A percentile compares a stretch with the other conserved stretches of the same genome.
phyloP scores from a whole-genome alignment of 805 yeast species.

The Saccharomycopsis microspora region DNA sequence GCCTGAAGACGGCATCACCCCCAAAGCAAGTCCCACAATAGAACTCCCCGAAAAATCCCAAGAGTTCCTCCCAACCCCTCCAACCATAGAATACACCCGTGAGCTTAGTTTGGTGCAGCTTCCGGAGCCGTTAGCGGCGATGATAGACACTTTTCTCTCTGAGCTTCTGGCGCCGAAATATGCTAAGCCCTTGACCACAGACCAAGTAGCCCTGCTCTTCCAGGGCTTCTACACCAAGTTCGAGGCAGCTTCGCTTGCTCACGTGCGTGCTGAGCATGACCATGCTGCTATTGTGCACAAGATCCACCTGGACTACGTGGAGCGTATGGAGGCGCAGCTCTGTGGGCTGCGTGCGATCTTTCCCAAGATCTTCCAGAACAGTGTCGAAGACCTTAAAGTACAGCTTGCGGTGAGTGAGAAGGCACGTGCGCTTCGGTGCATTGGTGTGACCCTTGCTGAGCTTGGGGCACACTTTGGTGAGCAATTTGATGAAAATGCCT shows the following conservation, averaged over 20 bases:
- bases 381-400: slow-evolving; percentile 10
- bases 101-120: slow-evolving; percentile 2
- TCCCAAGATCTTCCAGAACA: slow-evolving; percentile 12
- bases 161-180: slow-evolving; percentile 16
- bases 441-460: slow-evolving; percentile 4
- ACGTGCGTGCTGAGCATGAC: background rate
- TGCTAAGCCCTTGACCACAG: slow-evolving; percentile 13
- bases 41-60: background rate
- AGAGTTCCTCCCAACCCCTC: background rate
- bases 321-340: slow-evolving; percentile 6
- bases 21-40: background rate
- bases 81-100: slow-evolving; percentile 4
- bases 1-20: background rate
- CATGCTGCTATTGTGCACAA: background rate
- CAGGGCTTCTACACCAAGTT: slow-evolving; percentile 14
- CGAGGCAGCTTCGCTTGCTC: slow-evolving; percentile 2
- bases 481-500: slow-evolving; percentile 1
- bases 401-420: slow-evolving; percentile 10
- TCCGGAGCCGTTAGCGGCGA: slow-evolving; percentile 2
- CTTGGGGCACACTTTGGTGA: slow-evolving; percentile 7
- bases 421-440: slow-evolving; percentile 4
- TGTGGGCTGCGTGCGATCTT: slow-evolving; percentile 10
- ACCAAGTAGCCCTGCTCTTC: slow-evolving; percentile 12
- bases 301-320: slow-evolving; percentile 7
- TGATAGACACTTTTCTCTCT: slow-evolving; percentile 9